Evolutionary conservation across 495 filamentous ascomycete genomes (phyloP).

Genomic region (Aspergillus panamensis): DNA sequence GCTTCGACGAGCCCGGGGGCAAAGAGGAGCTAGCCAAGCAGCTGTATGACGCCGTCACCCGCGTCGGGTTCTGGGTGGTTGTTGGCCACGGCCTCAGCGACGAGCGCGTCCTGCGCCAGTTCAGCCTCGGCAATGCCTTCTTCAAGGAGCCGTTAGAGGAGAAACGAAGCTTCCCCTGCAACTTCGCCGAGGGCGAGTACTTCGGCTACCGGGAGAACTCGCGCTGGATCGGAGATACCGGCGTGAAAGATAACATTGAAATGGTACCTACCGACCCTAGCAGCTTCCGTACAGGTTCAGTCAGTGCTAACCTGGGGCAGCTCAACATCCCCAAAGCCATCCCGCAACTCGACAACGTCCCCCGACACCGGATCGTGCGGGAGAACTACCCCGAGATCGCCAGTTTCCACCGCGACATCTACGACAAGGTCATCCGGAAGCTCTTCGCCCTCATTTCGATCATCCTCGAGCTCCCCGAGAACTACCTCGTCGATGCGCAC

Average conservation of each 20-base stretch:
- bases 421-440: conserved; percentile 22
- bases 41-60: conserved; percentile 50
- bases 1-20: conserved; percentile 47
- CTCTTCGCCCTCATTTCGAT: conserved; percentile 40
- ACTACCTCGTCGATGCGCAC: conserved; percentile 47
- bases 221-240: conserved; percentile 43
- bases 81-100: conserved; percentile 34
- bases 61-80: conserved; percentile 42
- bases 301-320: conserved; percentile 20
- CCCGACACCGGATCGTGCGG: conserved; percentile 21
- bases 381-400: conserved; percentile 26
- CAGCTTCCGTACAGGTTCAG: too few relatives aligned
- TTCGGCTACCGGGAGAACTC: conserved; percentile 45
- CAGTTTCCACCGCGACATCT: conserved; percentile 25
- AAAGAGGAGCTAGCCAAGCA: conserved; percentile 52
- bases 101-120: conserved; percentile 37
- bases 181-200: conserved; percentile 44
- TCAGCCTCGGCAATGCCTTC: conserved; percentile 38
- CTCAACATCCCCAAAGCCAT: conserved; percentile 50
- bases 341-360: conserved; percentile 34
- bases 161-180: conserved; percentile 36
- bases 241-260: conserved; percentile 44
- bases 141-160: conserved; percentile 36
- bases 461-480: conserved; percentile 53
- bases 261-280: conserved; percentile 31